Evolutionary conservation across 305 asterid species (phyloP), one percentile per base, ranked within the genome.

Genomic region (Euphrasia arctica): DNA sequence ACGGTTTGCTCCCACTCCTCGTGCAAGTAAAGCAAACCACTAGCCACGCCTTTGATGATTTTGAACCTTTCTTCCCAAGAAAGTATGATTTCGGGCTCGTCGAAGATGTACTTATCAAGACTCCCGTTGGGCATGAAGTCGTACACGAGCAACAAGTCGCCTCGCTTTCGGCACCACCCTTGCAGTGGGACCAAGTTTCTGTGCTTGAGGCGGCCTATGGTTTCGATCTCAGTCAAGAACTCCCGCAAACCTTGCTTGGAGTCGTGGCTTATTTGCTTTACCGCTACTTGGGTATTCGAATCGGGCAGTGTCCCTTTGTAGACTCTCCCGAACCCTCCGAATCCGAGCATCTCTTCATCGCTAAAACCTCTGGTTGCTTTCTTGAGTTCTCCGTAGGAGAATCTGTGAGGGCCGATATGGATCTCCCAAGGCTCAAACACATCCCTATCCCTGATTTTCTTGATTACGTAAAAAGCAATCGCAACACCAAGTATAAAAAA

Each of bases 111-210:
- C 63, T 87, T 85, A 22, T 85, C 95, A 42, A 85, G 69, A 68
- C 93, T 85, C n/a, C 89, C 87, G 52, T 88, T 83, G 31, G 94
- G 78, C 94, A 83, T 85, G 78, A 74, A 83, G 15, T 88, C 96
- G 52, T 88, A 88, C 43, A 85, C 94, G 10, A 82, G 85, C 65
- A 82, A 54, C 56, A 82, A 54, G 68, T 82, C 81, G 28, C 67
- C 74, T 10, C 73, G 62, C 0, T 60, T 55, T 4, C 85, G 42
- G 66, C 87, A 79, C 84, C 85, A 82, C 1, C 87, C 87, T 5
- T 61, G 79, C n/a, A 82, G 52, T 7, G 64, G 54, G 8, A 77
- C 87, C 29, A 82, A 48, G 60, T 79, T 82, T 29, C 84, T 71
- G 55, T 82, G 87, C 54, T 84, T 66, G 27, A 82, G 82, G 10